phyloP scores from a whole-genome alignment of 2,329 filamentous ascomycete species.

The Trichoderma oligosporum region DNA sequence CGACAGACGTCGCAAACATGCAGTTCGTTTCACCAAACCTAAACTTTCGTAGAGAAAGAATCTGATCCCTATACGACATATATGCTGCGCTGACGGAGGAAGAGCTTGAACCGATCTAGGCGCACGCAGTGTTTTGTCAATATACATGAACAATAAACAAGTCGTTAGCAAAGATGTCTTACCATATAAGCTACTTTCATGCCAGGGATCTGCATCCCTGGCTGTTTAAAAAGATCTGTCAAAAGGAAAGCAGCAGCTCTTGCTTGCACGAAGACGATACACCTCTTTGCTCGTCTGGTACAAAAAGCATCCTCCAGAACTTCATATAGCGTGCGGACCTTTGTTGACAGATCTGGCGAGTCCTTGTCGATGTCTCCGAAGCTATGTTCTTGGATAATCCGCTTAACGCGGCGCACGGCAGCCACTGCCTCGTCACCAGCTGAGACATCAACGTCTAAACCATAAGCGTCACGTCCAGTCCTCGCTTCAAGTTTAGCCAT shows the following conservation, averaged over 20 bases:
- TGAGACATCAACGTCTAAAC: slow-evolving; percentile 20
- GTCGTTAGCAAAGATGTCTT: too few relatives aligned
- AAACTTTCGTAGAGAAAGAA: slow-evolving; percentile 66
- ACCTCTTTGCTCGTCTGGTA: slow-evolving; percentile 48
- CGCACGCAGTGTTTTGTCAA: background rate
- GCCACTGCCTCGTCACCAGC: slow-evolving; percentile 47
- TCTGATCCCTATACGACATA: slow-evolving; percentile 69
- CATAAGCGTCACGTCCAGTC: slow-evolving; percentile 42
- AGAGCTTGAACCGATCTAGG: slow-evolving; percentile 31
- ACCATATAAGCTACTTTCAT: slow-evolving; percentile 63
- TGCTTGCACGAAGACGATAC: slow-evolving; percentile 84
- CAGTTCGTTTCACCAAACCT: slow-evolving; percentile 57
- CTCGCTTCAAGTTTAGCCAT: slow-evolving; percentile 57
- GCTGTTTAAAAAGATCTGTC: slow-evolving; percentile 59
- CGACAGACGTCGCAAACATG: slow-evolving; percentile 63
- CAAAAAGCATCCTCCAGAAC: slow-evolving; percentile 64
- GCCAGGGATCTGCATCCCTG: slow-evolving; percentile 52
- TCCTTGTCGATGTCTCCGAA: slow-evolving; percentile 36
- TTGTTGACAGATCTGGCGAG: slow-evolving; percentile 58
- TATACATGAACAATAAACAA: background rate
- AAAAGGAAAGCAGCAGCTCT: slow-evolving; percentile 74
- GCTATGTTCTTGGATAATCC: slow-evolving; percentile 50
- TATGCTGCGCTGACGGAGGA: slow-evolving; percentile 50
- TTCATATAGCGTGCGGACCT: slow-evolving; percentile 61
- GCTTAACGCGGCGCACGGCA: slow-evolving; percentile 56